These are phyloP conservation scores for Candida krabiensis DNA, from an alignment of 805 yeast genomes.

Conservation along the genomic window DNA sequence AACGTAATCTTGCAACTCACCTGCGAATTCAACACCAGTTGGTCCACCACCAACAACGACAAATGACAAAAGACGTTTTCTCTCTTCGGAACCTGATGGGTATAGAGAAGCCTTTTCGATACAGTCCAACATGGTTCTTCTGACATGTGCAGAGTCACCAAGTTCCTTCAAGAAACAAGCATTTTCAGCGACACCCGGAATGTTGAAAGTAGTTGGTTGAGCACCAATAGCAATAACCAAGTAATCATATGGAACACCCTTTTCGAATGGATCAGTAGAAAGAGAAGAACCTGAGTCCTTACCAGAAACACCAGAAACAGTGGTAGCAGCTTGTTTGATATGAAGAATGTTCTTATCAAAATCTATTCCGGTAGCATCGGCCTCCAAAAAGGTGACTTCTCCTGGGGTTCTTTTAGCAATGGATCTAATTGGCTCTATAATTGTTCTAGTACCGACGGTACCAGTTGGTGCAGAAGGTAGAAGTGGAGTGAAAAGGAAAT, in stretches of 20 bases:
- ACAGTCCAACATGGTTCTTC: conserved; percentile 49
- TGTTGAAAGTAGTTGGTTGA: conserved; percentile 56
- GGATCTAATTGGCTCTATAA: conserved; percentile 53
- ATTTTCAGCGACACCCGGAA: conserved; percentile 57
- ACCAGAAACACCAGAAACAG: conserved; percentile 47
- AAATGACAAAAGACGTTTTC: conserved; percentile 50
- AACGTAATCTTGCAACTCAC: conserved; percentile 55
- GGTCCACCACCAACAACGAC: conserved; percentile 62
- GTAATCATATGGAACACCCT: conserved; percentile 40
- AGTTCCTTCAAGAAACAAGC: conserved; percentile 53
- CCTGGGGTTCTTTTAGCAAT: conserved; percentile 50
- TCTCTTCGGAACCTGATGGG: conserved; percentile 51
- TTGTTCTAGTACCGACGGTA: conserved; percentile 51
- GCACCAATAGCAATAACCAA: conserved; percentile 59
- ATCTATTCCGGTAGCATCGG: conserved; percentile 55
- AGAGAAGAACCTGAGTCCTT: conserved; percentile 44
- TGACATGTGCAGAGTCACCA: conserved; percentile 47
- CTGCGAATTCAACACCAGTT: conserved; percentile 59
- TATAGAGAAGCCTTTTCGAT: conserved; percentile 55
- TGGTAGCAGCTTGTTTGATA: conserved; percentile 48
- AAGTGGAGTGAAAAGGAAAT: conserved; percentile 55
- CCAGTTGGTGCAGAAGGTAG: conserved; percentile 58
- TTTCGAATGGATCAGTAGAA: conserved; percentile 40
- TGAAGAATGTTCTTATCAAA: conserved; percentile 43
- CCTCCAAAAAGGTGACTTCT: conserved; percentile 54